Percentiles rank a stretch among this genome's conserved stretches.
Conservation (phyloP, 2,329 filamentous ascomycete species). For the Scytalidium sp. region DNA sequence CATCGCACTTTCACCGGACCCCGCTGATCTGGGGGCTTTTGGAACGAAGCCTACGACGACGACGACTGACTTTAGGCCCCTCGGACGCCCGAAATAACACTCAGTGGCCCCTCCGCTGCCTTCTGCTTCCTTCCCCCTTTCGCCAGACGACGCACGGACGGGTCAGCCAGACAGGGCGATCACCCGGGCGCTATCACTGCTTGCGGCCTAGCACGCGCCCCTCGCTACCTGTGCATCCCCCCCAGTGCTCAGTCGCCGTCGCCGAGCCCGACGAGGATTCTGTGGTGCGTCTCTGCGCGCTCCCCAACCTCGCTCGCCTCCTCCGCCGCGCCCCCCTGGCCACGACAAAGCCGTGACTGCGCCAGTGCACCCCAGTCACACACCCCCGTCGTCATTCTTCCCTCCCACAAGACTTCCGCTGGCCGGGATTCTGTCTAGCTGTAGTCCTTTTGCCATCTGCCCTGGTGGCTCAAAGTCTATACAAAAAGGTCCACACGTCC, state of each 20-base stretch:
- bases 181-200: not conserved
- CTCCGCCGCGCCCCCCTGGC: not conserved
- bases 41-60: too few species aligned
- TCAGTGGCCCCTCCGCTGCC: too few species aligned
- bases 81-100: not conserved
- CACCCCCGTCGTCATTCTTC: slow-evolving; percentile 6
- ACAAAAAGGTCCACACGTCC: not conserved
- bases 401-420: not conserved
- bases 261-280: too few species aligned
- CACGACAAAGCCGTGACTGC: not conserved
- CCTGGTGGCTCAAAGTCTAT: not conserved
- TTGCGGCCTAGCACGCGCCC: not conserved
- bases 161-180: not conserved
- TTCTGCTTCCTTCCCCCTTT: too few species aligned
- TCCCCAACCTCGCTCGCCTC: not conserved
- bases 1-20: too few species aligned
- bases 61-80: too few species aligned
- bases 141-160: not conserved
- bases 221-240: too few species aligned
- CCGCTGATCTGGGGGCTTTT: too few species aligned
- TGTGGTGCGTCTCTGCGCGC: too few species aligned
- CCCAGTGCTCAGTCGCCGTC: not conserved
- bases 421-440: too few species aligned
- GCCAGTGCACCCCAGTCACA: not conserved
- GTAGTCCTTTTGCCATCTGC: not conserved